Conservation (phyloP, 345 rosid species). For the Populus tremula region DNA sequence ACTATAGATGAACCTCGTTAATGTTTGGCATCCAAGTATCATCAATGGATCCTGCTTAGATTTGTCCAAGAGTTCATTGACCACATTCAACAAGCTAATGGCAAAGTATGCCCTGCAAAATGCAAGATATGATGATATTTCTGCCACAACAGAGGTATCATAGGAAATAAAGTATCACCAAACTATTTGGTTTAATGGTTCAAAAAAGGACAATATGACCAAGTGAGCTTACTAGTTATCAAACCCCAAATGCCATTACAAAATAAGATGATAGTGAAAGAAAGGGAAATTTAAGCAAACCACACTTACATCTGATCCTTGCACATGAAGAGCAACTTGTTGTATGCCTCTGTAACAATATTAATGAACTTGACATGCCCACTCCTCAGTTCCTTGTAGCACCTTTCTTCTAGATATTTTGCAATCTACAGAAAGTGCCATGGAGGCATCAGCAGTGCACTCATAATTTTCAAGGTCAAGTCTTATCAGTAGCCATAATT, state of each 20-base stretch:
- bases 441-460: background rate
- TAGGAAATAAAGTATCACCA: background rate
- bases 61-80: conserved; percentile 66
- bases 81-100: conserved; percentile 71
- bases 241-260: background rate
- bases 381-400: conserved; percentile 75
- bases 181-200: background rate
- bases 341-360: conserved; percentile 65
- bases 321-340: conserved; percentile 71
- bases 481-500: background rate
- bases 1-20: conserved; percentile 71
- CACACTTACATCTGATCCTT: conserved; percentile 80
- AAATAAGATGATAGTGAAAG: background rate
- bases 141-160: no score
- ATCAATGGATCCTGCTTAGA: conserved; percentile 57
- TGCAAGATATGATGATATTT: conserved; percentile 4
- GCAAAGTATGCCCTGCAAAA: conserved; percentile 78
- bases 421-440: conserved; percentile 57
- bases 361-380: conserved; percentile 64
- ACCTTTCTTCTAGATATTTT: conserved; percentile 86
- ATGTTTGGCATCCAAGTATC: conserved; percentile 86
- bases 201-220: background rate
- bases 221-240: background rate
- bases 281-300: background rate
- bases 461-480: background rate